Evolutionary conservation across 495 filamentous ascomycete species (phyloP), one percentile per base, ranked within the genome.

Genomic region (Penicillium coffeae): DNA sequence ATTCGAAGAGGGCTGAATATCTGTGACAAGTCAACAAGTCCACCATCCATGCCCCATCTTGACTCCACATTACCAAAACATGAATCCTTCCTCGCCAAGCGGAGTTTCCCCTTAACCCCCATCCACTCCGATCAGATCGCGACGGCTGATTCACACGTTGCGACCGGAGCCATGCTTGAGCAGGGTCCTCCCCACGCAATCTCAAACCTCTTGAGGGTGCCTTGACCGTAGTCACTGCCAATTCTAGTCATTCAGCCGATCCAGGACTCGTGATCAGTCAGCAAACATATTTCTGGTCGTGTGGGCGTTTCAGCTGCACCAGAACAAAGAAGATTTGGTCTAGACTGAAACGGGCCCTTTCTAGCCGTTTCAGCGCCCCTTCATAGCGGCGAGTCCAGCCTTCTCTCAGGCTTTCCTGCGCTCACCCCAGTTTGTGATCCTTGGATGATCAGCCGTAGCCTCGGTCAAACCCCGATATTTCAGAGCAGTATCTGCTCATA

Each of bases 271-370:
- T 35, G 19, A 33, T 15, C 22, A 15, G 21, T 43, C 21, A 8
- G 14, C 12, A 38, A 19, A 25, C 44, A 21, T 30, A 3, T 47
- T 50, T 50, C 46, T 40, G 8, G 50, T 44, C 30, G 33, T 21
- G 20, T 39, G 20, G 47, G 42, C 32, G 47, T 55, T 55, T 58
- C 55, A 58, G 42, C 48, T 45, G 46, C 38, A 16, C 18, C 18
- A 21, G 42, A 42, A 47, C 47, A 49, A 55, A 58, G 55, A 58
- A 48, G 30, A 41, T 45, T 38, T 51, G 49, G 54, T 38, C 43
- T 40, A 38, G n/a, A 37, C 38, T 27, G 39, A 42, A 27, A 42
- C 39, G 6, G 21, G 10, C 20, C 1, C 41, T 40, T 47, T 41
- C 50, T 38, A 14, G 5, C 25, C 25, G 25, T 30, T 30, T 30